These are phyloP conservation scores for Stagonosporopsis cucurbitacearum DNA, from an alignment of 2,329 filamentous ascomycete species.

Conservation along the genomic window DNA sequence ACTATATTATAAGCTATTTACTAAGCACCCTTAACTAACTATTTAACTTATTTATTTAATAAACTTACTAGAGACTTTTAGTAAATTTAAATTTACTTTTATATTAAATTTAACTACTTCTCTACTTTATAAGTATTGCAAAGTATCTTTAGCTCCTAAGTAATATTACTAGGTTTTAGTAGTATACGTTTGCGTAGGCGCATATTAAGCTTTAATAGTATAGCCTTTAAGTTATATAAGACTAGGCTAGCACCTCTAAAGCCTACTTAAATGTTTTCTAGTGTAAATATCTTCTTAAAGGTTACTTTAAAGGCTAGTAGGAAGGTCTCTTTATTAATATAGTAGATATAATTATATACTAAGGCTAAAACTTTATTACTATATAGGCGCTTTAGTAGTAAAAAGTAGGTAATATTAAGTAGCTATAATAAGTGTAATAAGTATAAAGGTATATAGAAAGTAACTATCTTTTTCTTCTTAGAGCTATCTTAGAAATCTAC, in stretches of 20 bases:
- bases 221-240: background rate
- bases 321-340: background rate
- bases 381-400: background rate
- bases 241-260: background rate
- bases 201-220: no score
- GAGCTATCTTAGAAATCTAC: background rate
- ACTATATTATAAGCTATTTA: background rate
- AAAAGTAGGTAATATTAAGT: background rate
- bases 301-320: background rate
- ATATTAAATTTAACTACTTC: background rate
- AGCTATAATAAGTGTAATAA: no score
- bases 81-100: background rate
- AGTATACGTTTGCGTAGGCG: background rate
- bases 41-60: background rate
- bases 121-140: background rate
- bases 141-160: background rate
- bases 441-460: no score
- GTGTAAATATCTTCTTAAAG: background rate
- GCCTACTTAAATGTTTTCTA: background rate
- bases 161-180: background rate
- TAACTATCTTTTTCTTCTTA: background rate
- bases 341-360: background rate
- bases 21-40: background rate
- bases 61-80: background rate
- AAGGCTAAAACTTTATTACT: background rate